These are phyloP conservation scores for Mesembryanthemum crystallinum DNA, from an alignment of 148 eudicot species.

Conservation along the genomic window DNA sequence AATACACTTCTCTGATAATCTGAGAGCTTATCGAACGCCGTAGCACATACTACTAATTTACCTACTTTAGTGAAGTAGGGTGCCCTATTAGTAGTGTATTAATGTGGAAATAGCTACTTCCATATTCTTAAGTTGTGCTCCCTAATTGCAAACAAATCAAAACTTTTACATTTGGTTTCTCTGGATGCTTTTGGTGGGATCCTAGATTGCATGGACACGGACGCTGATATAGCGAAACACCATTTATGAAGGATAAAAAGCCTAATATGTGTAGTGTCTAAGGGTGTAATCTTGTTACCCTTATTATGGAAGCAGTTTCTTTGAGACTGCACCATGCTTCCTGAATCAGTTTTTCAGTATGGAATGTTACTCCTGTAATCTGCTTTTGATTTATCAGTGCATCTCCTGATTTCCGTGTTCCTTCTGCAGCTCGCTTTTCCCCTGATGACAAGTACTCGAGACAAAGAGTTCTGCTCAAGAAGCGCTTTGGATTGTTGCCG, in stretches of 20 bases:
- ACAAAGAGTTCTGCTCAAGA: slow-evolving; percentile 86
- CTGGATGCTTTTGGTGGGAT: not conserved
- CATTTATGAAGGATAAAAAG: too few species aligned
- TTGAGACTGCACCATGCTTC: not conserved
- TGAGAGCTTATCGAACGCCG: not conserved
- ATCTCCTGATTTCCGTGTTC: not conserved
- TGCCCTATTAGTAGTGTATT: too few species aligned
- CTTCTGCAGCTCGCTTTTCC: slow-evolving; percentile 84
- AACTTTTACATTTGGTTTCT: not conserved
- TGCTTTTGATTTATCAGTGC: not conserved
- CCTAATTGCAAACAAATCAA: not conserved
- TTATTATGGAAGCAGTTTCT: not conserved
- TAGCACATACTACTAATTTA: not conserved
- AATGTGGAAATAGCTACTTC: not conserved
- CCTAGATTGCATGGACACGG: too few species aligned
- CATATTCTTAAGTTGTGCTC: not conserved
- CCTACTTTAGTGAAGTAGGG: too few species aligned
- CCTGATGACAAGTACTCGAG: slow-evolving; percentile 95
- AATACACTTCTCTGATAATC: not conserved
- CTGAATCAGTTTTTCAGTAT: not conserved
- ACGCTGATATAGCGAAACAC: too few species aligned
- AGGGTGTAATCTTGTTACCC: too few species aligned
- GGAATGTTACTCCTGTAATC: not conserved
- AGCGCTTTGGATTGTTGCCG: slow-evolving; percentile 88
- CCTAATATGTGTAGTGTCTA: too few species aligned